Percentiles rank a stretch among this genome's conserved stretches.
Conservation (phyloP, 2,329 filamentous ascomycete species). For the Aspergillus pseudoviridinutans region DNA sequence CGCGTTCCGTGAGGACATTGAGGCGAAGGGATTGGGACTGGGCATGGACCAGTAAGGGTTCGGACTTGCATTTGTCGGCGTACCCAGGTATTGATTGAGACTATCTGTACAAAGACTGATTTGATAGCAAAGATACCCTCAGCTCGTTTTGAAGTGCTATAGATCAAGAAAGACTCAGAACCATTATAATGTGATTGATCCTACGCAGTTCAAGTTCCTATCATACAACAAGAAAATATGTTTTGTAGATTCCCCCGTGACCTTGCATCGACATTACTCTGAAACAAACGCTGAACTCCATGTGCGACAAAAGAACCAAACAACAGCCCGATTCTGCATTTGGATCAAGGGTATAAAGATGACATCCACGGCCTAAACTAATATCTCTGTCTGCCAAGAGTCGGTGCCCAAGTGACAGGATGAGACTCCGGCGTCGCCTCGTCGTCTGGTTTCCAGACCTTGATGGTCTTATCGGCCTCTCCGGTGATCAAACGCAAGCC, state of each 20-base stretch:
- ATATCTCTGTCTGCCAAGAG: slow-evolving; percentile 70
- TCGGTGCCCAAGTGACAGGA: slow-evolving; percentile 88
- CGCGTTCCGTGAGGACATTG: slow-evolving; percentile 81
- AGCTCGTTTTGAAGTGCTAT: background rate
- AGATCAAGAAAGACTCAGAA: background rate
- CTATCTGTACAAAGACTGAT: background rate
- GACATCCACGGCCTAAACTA: slow-evolving; percentile 34
- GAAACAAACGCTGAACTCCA: slow-evolving; percentile 29
- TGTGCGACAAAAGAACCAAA: slow-evolving; percentile 12
- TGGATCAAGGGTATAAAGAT: slow-evolving; percentile 17
- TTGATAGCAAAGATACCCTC: slow-evolving; percentile 7
- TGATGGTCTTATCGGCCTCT: slow-evolving; percentile 97
- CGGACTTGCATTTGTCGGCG: background rate
- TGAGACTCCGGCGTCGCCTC: slow-evolving; percentile 86
- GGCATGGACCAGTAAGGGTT: slow-evolving; percentile 29
- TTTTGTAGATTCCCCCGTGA: slow-evolving; percentile 9
- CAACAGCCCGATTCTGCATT: slow-evolving; percentile 11
- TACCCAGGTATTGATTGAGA: background rate
- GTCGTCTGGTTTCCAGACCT: slow-evolving; percentile 95
- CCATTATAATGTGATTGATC: background rate
- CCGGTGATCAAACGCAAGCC: slow-evolving; percentile 87
- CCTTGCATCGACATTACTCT: slow-evolving; percentile 4
- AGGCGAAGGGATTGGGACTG: slow-evolving; percentile 76
- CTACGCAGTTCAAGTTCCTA: background rate
- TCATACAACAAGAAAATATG: slow-evolving; percentile 9